Conservation (phyloP, 2,329 filamentous ascomycete species). For the Ophiosphaerella herpotricha region DNA sequence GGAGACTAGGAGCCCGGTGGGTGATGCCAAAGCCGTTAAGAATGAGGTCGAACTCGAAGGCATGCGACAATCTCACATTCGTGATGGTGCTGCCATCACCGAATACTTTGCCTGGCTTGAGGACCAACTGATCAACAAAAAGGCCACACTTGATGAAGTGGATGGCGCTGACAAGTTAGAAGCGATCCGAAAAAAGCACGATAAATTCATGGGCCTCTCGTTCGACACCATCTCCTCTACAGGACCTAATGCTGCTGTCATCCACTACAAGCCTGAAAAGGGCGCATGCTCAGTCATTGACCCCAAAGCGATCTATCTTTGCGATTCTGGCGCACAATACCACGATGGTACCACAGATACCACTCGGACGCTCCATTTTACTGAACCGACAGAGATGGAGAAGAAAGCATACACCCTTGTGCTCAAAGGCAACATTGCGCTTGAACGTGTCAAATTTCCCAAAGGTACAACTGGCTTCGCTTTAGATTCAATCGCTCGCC, state of each 20-base stretch:
- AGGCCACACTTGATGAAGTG: conserved; percentile 80
- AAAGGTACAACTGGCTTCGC: conserved; percentile 95
- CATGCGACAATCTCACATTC: conserved; percentile 91
- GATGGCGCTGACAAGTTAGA: conserved; percentile 91
- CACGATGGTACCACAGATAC: conserved; percentile 95
- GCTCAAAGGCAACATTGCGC: conserved; percentile 87
- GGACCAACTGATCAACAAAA: conserved; percentile 77
- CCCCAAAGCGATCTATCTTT: conserved; percentile 84
- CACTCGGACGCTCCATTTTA: conserved; percentile 91
- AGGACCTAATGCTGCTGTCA: conserved; percentile 88
- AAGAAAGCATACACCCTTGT: conserved; percentile 91
- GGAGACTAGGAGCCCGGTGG: conserved; percentile 83
- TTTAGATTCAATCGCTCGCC: conserved; percentile 83
- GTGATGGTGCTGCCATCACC: conserved; percentile 87
- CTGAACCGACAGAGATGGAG: conserved; percentile 79
- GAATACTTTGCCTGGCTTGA: conserved; percentile 98
- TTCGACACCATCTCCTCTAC: conserved; percentile 97
- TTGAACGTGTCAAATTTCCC: conserved; percentile 86
- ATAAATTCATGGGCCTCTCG: conserved; percentile 85
- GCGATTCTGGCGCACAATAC: conserved; percentile 97
- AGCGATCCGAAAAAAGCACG: conserved; percentile 67
- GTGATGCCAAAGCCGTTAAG: conserved; percentile 92
- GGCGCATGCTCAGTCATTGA: conserved; percentile 84
- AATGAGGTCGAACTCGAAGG: conserved; percentile 87
- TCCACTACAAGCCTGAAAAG: conserved; percentile 88